Conservation (phyloP, 1,284 basidiomycete species). For the Tausonia pullulans region DNA sequence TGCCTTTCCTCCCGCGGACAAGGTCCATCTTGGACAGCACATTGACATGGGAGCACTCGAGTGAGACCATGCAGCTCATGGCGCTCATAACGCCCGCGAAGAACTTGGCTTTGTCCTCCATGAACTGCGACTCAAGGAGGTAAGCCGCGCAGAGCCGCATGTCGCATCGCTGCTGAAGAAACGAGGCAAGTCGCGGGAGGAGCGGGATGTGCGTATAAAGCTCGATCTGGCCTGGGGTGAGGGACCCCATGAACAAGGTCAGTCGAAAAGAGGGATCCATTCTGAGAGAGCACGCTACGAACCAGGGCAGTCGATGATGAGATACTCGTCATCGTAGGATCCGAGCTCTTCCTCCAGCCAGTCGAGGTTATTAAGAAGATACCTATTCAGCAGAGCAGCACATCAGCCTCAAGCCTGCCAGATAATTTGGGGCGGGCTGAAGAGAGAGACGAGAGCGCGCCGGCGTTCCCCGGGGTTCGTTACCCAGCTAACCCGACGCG, state of each 20-base stretch:
- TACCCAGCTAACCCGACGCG: too few species aligned
- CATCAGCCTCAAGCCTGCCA: conserved; percentile 4
- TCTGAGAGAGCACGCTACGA: conserved; percentile 19
- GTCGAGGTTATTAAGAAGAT: conserved; percentile 91
- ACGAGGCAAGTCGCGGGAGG: conserved; percentile 71
- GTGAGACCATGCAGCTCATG: conserved; percentile 97
- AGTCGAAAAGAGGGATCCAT: not conserved
- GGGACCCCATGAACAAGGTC: not conserved
- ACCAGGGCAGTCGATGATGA: conserved; percentile 97
- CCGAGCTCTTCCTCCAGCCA: conserved; percentile 98
- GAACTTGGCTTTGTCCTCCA: conserved; percentile 98
- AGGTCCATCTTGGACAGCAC: conserved; percentile 99
- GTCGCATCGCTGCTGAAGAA: conserved; percentile 46
- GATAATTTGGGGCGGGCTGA: not conserved
- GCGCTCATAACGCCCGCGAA: conserved; percentile 97
- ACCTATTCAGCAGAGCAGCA: conserved; percentile 43
- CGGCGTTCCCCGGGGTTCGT: too few species aligned
- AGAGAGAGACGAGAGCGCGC: too few species aligned
- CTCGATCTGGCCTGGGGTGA: conserved; percentile 76
- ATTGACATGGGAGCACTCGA: conserved; percentile 95
- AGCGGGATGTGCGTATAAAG: conserved; percentile 97
- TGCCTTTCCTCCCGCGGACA: conserved; percentile 64
- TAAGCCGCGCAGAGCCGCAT: conserved; percentile 78
- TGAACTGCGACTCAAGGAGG: conserved; percentile 94
- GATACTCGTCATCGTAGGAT: conserved; percentile 89